phyloP scores from a whole-genome alignment of 179 eudicot species.

The Vitellaria paradoxa region DNA sequence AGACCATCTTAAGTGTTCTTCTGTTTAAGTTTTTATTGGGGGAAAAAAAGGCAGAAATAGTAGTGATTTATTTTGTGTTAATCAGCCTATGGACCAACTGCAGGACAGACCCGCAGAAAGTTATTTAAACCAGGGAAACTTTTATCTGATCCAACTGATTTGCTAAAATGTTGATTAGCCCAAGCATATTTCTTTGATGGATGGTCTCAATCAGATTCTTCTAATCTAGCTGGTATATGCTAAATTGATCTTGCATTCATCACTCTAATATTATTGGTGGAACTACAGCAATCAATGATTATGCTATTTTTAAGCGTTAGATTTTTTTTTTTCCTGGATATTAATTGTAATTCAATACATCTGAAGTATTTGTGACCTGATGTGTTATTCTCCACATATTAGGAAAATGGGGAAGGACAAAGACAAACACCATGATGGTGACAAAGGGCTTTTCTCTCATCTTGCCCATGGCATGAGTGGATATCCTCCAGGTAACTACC shows the following conservation, averaged over 20 bases:
- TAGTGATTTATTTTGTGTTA: neutral
- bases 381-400: neutral
- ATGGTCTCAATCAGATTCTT: neutral
- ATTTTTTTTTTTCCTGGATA: neutral
- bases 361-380: neutral
- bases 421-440: neutral
- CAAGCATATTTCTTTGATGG: neutral
- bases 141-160: neutral
- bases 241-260: neutral
- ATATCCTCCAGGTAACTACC: conserved; percentile 10
- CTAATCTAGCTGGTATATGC: neutral
- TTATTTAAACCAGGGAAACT: neutral
- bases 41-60: neutral
- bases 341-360: neutral
- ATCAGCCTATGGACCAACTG: neutral
- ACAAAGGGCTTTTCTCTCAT: neutral
- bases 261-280: neutral
- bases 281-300: neutral
- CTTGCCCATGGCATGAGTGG: neutral
- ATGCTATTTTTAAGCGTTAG: neutral
- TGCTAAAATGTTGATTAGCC: neutral
- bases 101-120: neutral
- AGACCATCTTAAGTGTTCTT: neutral
- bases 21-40: neutral
- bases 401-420: conserved; percentile 1